Base-by-base conservation (phyloP, 805 yeast species). In the Helenozyma rhizophorensis region DNA sequence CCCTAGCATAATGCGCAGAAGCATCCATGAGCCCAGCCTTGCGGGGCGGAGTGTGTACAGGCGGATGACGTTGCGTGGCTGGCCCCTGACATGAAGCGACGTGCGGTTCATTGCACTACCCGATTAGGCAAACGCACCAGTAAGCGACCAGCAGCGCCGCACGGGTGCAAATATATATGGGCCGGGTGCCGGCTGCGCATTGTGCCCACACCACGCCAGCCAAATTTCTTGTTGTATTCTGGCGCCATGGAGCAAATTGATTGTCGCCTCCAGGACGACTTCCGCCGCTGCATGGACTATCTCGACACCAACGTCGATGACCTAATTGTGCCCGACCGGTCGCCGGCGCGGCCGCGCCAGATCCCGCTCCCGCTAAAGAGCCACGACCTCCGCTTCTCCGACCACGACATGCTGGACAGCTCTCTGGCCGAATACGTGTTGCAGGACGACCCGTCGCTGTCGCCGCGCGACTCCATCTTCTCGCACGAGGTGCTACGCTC, bases 401-500 rank as follows among this genome's bases (percentile, higher is more conserved):
- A 17, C 19, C 19, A 17, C 19, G 19, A 17, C 19, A 8, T 17
- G 19, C 19, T 17, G 19, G 42, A 37, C 19, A 27, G 25, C 5
- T 34, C 33, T 6, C 37, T 44, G 8, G 23, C 30, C 2, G 43
- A 43, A 14, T 43, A 37, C 32, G 17, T 28, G 10, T 18, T 33
- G 22, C 27, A 42, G 14, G 25, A 31, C n/a, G 30, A 16, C 22
- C 19, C 5, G 19, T 5, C 19, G 19, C 19, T 14, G 11, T 41
- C 43, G 1, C 28, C 33, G 5, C 31, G 39, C n/a, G 39, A 39
- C 21, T 43, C 48, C 14, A 27, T 43, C 3, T 43, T 41, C 25
- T 41, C 48, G 3, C 9, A 14, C 18, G 15, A 11, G 7, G 27
- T 26, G 14, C 23, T 6, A 10, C 28, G 23, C 16, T 26, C 16